These are phyloP conservation scores for Anthracocystis panici-leucophaei DNA, from an alignment of 1,284 basidiomycete species.

Conservation along the genomic window DNA sequence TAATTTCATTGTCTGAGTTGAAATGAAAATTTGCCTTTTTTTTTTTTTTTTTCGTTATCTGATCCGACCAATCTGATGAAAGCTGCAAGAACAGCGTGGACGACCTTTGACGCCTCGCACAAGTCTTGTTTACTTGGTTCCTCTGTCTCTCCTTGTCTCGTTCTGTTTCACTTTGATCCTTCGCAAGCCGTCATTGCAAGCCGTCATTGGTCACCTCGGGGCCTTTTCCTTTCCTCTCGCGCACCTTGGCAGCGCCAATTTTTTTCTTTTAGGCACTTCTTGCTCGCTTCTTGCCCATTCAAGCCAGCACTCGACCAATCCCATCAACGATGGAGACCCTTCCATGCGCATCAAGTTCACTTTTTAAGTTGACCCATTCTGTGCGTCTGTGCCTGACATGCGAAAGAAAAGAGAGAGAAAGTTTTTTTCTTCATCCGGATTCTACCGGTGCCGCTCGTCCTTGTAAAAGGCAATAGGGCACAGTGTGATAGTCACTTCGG, in stretches of 20 bases:
- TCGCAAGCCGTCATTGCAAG: no score
- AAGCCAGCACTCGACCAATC: not conserved
- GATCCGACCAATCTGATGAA: conserved; percentile 40
- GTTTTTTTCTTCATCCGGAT: conserved; percentile 4
- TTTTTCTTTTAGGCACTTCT: not conserved
- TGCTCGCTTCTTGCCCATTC: not conserved
- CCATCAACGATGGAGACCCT: not conserved
- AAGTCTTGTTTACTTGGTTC: no score
- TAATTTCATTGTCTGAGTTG: conserved; percentile 9
- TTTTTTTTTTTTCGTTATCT: conserved; percentile 14
- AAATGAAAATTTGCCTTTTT: conserved; percentile 12
- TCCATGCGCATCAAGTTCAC: conserved; percentile 3
- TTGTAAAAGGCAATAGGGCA: not conserved
- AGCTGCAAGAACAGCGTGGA: conserved; percentile 8
- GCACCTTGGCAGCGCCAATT: no score
- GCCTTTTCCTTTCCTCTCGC: no score
- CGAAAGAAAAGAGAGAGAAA: conserved; percentile 2
- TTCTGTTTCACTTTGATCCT: no score
- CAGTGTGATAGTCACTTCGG: not conserved
- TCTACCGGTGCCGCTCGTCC: not conserved
- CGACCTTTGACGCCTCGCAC: not conserved
- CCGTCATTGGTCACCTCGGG: no score
- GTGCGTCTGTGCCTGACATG: conserved; percentile 3
- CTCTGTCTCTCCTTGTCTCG: no score
- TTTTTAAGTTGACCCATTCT: not conserved